Evolutionary conservation across 176 grass and related monocot species (phyloP), one percentile per base, ranked within the genome.

Genomic region (Triticum turgidum): DNA sequence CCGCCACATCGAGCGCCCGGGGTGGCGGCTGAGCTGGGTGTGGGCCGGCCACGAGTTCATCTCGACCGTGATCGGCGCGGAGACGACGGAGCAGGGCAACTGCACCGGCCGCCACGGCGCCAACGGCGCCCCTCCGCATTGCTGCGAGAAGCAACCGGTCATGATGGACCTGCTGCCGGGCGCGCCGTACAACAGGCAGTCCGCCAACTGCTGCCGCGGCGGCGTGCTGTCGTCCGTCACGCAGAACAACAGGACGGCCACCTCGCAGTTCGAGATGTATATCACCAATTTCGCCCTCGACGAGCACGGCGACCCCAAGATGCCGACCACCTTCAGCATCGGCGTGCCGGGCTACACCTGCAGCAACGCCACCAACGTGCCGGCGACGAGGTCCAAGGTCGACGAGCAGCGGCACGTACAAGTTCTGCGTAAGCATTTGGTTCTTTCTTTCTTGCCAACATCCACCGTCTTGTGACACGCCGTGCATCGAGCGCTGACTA

Each of bases 341-440:
- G 92, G 94, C 20, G 78, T 94, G 63, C 91, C 87, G 0, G 94
- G 94, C 4, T 97, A 97, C 64, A 92, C 89, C 29, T 97, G 89
- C 92, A 92, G 94, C 85, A 80, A 97, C 41, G 85, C 42, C 0
- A 79, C 73, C 17, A 12, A 62, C 3, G 88, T 90, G 66, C 14
- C 78, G 7, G 52, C 94, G 13, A 97, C 83, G 76, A 92, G 82
- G 85, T 42, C 45, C 80, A 35, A 3, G 68, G 22, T 83, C 25
- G 91, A 85, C 47, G 14, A 0, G 11, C 49, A 71, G 2, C 82
- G 94, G 0, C 44, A 82, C 29, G 86, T 70, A 29, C 91, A 93
- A 74, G 80, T 37, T 65, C 42, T 88, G 41, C 67, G 94, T 97
- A 73, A 90, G 91, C 13, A 39, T 5, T 4, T 12, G 6, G 0